A percentile compares a stretch with the other conserved stretches of the same genome.
phyloP scores from a whole-genome alignment of 2,329 filamentous ascomycete species.

The Bipolaris sorokiniana region DNA sequence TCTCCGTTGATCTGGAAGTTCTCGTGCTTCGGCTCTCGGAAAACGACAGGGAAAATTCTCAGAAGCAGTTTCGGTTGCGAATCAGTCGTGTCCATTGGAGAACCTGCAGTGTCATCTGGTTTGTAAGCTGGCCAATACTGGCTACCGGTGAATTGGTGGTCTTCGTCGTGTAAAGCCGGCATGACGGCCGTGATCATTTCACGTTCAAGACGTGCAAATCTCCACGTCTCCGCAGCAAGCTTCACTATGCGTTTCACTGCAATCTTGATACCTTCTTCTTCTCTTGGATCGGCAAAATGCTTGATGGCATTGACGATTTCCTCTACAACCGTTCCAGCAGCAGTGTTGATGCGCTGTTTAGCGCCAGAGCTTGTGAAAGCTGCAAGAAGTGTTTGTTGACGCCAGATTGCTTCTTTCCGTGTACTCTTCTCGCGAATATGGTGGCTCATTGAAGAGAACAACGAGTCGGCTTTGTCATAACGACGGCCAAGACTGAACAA shows the following conservation, averaged over 20 bases:
- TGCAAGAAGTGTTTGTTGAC: slow-evolving; percentile 63
- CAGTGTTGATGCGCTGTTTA: slow-evolving; percentile 62
- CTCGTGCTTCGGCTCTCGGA: slow-evolving; percentile 58
- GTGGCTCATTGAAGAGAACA: slow-evolving; percentile 61
- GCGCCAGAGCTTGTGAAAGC: slow-evolving; percentile 63
- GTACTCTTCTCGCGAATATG: slow-evolving; percentile 64
- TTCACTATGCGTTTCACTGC: slow-evolving; percentile 63
- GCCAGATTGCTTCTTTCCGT: slow-evolving; percentile 63
- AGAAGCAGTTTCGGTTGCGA: slow-evolving; percentile 54
- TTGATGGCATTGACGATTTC: slow-evolving; percentile 63
- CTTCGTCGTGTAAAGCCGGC: slow-evolving; percentile 48
- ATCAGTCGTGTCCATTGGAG: slow-evolving; percentile 37
- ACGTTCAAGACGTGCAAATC: slow-evolving; percentile 62
- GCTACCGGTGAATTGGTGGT: slow-evolving; percentile 40
- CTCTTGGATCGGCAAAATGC: slow-evolving; percentile 59
- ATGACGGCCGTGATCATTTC: slow-evolving; percentile 61
- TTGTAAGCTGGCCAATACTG: slow-evolving; percentile 47
- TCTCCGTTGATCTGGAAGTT: slow-evolving; percentile 52
- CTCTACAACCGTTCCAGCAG: slow-evolving; percentile 61
- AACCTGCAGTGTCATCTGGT: slow-evolving; percentile 40
- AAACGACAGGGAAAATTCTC: slow-evolving; percentile 59
- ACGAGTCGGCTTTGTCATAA: slow-evolving; percentile 62
- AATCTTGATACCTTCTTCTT: slow-evolving; percentile 58
- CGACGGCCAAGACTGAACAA: slow-evolving; percentile 61
- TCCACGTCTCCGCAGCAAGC: slow-evolving; percentile 64